A percentile compares a stretch with the other conserved stretches of the same genome.
phyloP scores from a whole-genome alignment of 2,329 filamentous ascomycete species.

The Mycosphaerella sp. region DNA sequence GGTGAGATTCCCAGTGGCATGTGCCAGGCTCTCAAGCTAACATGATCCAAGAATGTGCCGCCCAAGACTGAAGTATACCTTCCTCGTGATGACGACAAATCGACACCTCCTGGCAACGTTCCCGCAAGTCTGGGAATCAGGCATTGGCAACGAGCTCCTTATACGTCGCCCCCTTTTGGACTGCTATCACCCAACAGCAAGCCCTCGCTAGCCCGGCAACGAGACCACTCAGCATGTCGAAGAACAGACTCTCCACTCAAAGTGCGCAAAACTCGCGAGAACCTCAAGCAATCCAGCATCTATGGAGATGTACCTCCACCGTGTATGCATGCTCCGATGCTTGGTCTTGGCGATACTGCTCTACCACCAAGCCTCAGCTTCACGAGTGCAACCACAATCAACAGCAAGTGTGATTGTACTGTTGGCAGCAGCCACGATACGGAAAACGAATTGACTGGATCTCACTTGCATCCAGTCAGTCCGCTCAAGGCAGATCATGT shows the following conservation, averaged over 20 bases:
- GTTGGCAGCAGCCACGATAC: not conserved
- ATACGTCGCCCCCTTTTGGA: constrained; percentile 19
- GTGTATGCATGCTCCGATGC: constrained; percentile 15
- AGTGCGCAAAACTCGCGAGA: constrained; percentile 35
- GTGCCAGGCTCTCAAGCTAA: constrained; percentile 1
- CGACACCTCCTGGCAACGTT: constrained; percentile 17
- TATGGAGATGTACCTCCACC: constrained; percentile 28
- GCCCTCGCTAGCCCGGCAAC: constrained; percentile 27
- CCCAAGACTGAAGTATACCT: constrained; percentile 13
- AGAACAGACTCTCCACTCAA: constrained; percentile 29
- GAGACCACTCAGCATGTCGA: constrained; percentile 32
- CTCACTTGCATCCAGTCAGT: constrained; percentile 11
- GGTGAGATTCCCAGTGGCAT: constrained; percentile 13
- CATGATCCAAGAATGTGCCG: constrained; percentile 22
- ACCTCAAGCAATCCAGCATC: constrained; percentile 24
- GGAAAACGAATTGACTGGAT: constrained; percentile 14
- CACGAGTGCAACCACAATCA: constrained; percentile 13
- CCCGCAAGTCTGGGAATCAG: constrained; percentile 18
- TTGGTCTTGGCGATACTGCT: not conserved
- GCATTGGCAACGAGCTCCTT: constrained; percentile 19
- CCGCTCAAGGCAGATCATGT: not conserved
- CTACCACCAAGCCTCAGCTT: constrained; percentile 11
- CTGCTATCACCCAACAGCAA: constrained; percentile 29
- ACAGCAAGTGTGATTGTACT: constrained; percentile 1
- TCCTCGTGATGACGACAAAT: constrained; percentile 10